A percentile compares a stretch with the other conserved stretches of the same genome.
phyloP scores from a whole-genome alignment of 495 filamentous ascomycete genomes.

The Friedmanniomyces simplex region DNA sequence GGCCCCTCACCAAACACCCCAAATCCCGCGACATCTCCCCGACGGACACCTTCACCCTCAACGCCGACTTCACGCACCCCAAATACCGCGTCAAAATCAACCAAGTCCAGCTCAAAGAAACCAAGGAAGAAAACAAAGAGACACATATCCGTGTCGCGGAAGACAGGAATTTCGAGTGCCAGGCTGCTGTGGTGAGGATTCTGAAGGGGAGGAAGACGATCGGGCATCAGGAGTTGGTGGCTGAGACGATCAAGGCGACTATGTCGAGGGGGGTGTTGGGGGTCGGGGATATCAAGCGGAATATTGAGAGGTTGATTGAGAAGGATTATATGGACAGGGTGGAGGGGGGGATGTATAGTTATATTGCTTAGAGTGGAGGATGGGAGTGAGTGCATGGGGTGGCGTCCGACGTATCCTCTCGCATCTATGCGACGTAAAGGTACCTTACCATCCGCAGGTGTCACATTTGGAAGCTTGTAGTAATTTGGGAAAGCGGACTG shows the following conservation, averaged over 20 bases:
- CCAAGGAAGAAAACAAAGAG: conserved; percentile 78
- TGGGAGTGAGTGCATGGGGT: too few species aligned
- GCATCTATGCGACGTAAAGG: too few species aligned
- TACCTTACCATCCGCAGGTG: too few species aligned
- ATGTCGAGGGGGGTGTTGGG: conserved; percentile 74
- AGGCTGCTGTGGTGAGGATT: conserved; percentile 92
- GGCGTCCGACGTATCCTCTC: too few species aligned
- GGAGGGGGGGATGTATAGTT: conserved; percentile 66
- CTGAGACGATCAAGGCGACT: conserved; percentile 81
- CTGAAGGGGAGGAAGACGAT: conserved; percentile 94
- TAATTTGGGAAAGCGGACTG: too few species aligned
- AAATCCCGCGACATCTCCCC: conserved; percentile 67
- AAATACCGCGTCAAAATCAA: conserved; percentile 97
- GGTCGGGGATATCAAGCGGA: conserved; percentile 78
- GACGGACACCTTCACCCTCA: conserved; percentile 73
- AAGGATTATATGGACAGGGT: conserved; percentile 89
- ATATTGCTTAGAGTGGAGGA: conserved; percentile 52
- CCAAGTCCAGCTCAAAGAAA: conserved; percentile 94
- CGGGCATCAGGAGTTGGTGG: conserved; percentile 67
- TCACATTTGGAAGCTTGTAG: neutral
- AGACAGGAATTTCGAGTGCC: conserved; percentile 89
- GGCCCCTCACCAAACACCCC: conserved; percentile 77
- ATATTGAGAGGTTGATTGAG: conserved; percentile 97
- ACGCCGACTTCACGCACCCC: conserved; percentile 60
- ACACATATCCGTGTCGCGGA: conserved; percentile 82